Evolutionary conservation across 2,329 filamentous ascomycete species (phyloP).

Genomic region (Escovopsis sp.): DNA sequence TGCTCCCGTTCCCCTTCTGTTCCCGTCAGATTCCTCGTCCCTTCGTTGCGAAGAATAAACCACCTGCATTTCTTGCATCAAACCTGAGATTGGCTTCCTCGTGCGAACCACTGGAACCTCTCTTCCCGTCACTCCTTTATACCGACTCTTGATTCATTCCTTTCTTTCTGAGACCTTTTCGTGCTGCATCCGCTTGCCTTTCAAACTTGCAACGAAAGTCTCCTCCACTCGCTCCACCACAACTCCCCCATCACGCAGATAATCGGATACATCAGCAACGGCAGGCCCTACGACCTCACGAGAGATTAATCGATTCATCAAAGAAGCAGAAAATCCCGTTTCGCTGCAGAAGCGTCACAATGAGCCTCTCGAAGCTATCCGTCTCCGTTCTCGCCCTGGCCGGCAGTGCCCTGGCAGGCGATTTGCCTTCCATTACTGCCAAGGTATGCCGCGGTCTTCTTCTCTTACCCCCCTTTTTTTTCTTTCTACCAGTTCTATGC

Average conservation of each 20-base stretch:
- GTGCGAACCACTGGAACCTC: conserved; percentile 8
- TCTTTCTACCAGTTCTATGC: background rate
- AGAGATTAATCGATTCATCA: too few species aligned
- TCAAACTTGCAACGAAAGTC: too few species aligned
- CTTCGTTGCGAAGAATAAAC: background rate
- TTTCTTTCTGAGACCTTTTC: conserved; percentile 4
- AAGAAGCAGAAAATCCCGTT: background rate
- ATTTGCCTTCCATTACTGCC: conserved; percentile 46
- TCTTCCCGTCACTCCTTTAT: conserved; percentile 18
- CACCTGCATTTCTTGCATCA: conserved; percentile 4
- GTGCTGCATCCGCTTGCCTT: background rate
- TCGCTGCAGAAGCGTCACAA: conserved; percentile 11
- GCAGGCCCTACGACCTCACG: too few species aligned
- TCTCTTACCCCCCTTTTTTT: background rate
- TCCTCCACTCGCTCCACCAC: background rate
- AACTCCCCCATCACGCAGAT: too few species aligned
- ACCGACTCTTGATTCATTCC: conserved; percentile 5
- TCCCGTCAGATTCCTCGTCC: conserved; percentile 3
- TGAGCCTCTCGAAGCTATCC: conserved; percentile 19
- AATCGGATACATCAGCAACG: too few species aligned
- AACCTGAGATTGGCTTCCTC: conserved; percentile 11
- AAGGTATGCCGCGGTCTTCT: conserved; percentile 38
- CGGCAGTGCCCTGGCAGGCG: conserved; percentile 26
- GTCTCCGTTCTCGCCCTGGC: conserved; percentile 25
- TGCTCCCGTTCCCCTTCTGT: background rate